phyloP scores from a whole-genome alignment of 2,329 filamentous ascomycete genomes.

The Aspergillus clavatus region DNA sequence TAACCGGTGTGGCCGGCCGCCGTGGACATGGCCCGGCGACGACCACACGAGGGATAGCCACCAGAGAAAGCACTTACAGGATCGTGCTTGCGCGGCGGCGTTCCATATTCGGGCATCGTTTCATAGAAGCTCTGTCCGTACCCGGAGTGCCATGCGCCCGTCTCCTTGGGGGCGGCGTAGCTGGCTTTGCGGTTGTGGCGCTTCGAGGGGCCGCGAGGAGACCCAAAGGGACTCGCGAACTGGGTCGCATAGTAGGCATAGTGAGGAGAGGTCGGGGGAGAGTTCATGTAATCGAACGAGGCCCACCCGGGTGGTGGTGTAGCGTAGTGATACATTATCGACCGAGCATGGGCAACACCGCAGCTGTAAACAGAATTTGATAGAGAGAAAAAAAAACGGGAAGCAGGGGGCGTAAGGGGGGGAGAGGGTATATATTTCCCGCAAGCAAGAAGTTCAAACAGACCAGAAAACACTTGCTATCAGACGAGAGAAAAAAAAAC shows the following conservation, averaged over 20 bases:
- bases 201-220: slow-evolving; percentile 43
- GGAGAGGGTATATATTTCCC: too few species aligned
- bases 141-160: slow-evolving; percentile 41
- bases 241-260: slow-evolving; percentile 52
- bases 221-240: slow-evolving; percentile 46
- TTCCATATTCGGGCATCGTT: slow-evolving; percentile 45
- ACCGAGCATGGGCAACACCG: slow-evolving; percentile 28
- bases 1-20: slow-evolving; percentile 20
- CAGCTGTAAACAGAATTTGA: slow-evolving; percentile 12
- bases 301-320: slow-evolving; percentile 47
- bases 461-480: slow-evolving; percentile 10
- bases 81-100: slow-evolving; percentile 53
- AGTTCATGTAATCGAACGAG: slow-evolving; percentile 45
- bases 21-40: slow-evolving; percentile 47
- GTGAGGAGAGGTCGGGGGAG: slow-evolving; percentile 49
- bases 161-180: slow-evolving; percentile 44
- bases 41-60: slow-evolving; percentile 37
- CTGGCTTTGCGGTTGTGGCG: slow-evolving; percentile 56
- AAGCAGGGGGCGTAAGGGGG: too few species aligned
- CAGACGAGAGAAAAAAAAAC: slow-evolving; percentile 12
- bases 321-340: slow-evolving; percentile 46
- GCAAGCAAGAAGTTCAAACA: slow-evolving; percentile 15
- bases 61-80: slow-evolving; percentile 62
- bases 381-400: slow-evolving; percentile 16
- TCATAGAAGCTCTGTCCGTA: slow-evolving; percentile 47